Percentiles rank a stretch among this genome's conserved stretches.
Conservation (phyloP, 1,284 basidiomycete species). For the Cutaneotrichosporon dermatis region DNA sequence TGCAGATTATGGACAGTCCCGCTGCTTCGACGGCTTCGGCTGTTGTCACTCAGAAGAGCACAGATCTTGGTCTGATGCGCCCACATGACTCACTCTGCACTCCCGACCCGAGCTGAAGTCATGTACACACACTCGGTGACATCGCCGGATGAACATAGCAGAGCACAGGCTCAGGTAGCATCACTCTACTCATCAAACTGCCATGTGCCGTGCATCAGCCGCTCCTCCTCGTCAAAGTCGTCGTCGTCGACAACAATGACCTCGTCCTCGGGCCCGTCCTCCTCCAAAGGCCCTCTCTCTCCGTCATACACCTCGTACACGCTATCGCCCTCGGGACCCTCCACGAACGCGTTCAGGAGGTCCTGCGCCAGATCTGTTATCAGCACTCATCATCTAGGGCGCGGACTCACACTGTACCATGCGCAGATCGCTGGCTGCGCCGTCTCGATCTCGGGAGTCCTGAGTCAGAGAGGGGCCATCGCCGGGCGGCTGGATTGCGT, state of each 20-base stretch:
- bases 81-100: too few relatives aligned
- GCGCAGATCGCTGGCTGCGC: constrained; percentile 12
- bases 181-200: not conserved
- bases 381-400: too few relatives aligned
- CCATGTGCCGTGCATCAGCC: constrained; percentile 9
- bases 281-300: not conserved
- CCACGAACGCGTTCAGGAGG: constrained; percentile 65
- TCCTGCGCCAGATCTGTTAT: constrained; percentile 63
- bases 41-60: too few relatives aligned
- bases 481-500: not conserved
- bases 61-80: too few relatives aligned
- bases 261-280: not conserved
- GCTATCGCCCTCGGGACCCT: constrained; percentile 63
- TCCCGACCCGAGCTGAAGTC: too few relatives aligned
- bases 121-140: too few relatives aligned
- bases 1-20: too few relatives aligned
- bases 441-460: not conserved
- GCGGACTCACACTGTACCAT: constrained; percentile 37
- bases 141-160: too few relatives aligned
- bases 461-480: not conserved
- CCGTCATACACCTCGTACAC: constrained; percentile 62
- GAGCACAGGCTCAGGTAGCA: too few relatives aligned
- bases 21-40: too few relatives aligned
- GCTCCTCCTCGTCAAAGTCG: constrained; percentile 13
- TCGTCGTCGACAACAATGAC: constrained; percentile 7